Evolutionary conservation across 371 early-diverging fungal genomes (phyloP), one percentile per base, ranked within the genome.

Genomic region (Batkoa obscura): DNA sequence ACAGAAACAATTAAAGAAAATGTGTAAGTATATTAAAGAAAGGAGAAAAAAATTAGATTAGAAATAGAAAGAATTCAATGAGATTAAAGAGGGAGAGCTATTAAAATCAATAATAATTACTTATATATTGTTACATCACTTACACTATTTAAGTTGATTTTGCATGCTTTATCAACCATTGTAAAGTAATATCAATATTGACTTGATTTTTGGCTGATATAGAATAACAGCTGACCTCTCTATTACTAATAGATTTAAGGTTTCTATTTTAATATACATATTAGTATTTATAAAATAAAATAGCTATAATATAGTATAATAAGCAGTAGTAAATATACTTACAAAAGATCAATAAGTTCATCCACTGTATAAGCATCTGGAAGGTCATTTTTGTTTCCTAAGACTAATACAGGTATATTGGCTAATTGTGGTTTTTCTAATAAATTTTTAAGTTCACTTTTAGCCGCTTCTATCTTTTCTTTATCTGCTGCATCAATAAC

Each of bases 381-480:
- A 59, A 96, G 68, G 70, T 99, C 99, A 64, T 96, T 98, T 78
- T 99, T 98, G 69, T 98, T 98, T n/a, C 95, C 99, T 32, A 98
- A 77, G 35, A 99, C 92, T 50, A 99, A 78, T 33, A 97, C 83
- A 6, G 98, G 98, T 43, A 96, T 94, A 59, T 79, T 84, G 3
- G 83, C 79, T 55, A 96, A 72, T 63, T 84, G 85, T 23, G 93
- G 90, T 63, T 90, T 90, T 57, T 91, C 90, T 58, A 97, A 68
- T 45, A 97, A 65, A 50, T 72, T 81, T 69, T 88, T 84, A 34
- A 97, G 78, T 66, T 97, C 98, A 34, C 83, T 84, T 52, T 84
- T 74, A 13, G 95, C 94, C 55, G 89, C 89, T 37, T 86, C 86
- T 58, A 97, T 60, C 64, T 93, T 92, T 35, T 79, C 82, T 57